Conservation (phyloP, 768 basidiomycete genomes). For the Podaxis sp. region DNA sequence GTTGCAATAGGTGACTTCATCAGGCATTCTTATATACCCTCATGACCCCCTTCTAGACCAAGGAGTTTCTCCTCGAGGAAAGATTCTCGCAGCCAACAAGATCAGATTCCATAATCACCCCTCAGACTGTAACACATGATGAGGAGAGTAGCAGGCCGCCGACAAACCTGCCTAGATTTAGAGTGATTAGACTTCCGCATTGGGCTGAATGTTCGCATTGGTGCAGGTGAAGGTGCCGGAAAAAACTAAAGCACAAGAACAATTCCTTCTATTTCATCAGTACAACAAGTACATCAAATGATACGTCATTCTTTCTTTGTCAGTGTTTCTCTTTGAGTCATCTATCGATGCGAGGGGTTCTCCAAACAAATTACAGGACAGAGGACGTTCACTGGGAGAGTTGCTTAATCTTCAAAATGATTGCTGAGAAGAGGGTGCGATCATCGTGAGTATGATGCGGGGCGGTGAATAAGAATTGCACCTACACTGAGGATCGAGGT, state of each 20-base stretch:
- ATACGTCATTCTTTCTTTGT: background rate
- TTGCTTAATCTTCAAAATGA: conserved; percentile 30
- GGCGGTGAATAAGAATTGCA: conserved; percentile 4
- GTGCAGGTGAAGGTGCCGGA: background rate
- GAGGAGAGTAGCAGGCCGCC: too few species aligned
- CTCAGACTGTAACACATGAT: background rate
- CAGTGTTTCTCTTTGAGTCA: background rate
- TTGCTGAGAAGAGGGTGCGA: conserved; percentile 32
- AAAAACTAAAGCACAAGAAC: background rate
- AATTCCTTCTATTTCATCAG: background rate
- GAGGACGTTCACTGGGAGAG: too few species aligned
- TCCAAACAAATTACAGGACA: background rate
- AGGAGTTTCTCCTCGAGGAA: conserved; percentile 4
- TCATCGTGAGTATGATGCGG: conserved; percentile 12
- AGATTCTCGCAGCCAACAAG: conserved; percentile 3
- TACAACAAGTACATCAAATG: background rate
- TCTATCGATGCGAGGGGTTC: background rate
- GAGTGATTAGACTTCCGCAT: background rate
- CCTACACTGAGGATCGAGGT: too few species aligned
- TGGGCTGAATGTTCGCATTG: conserved; percentile 1
- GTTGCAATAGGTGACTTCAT: background rate
- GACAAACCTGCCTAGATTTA: background rate
- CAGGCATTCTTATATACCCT: conserved; percentile 1
- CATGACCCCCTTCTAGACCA: background rate
- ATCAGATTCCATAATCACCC: background rate